phyloP scores from a whole-genome alignment of 2,329 filamentous ascomycete genomes.

The Colletotrichum phormii region DNA sequence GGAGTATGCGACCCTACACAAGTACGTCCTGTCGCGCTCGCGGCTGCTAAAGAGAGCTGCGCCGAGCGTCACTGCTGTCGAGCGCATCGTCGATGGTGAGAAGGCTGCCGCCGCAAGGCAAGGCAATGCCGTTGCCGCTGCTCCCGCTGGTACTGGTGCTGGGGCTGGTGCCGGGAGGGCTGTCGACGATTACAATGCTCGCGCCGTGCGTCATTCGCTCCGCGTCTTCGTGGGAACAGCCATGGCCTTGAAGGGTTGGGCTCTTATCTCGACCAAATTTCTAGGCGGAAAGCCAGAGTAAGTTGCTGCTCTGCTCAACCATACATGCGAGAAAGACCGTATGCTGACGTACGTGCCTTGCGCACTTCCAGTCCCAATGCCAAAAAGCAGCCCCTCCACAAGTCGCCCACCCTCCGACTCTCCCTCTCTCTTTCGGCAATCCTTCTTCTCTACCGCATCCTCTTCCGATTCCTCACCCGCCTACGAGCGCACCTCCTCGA shows the following conservation, averaged over 20 bases:
- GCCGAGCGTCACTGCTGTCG: conserved; percentile 67
- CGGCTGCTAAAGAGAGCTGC: conserved; percentile 65
- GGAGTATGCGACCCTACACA: conserved; percentile 88
- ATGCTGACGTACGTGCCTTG: conserved; percentile 4
- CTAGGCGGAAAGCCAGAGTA: conserved; percentile 60
- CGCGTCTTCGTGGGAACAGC: conserved; percentile 76
- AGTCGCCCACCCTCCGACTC: conserved; percentile 78
- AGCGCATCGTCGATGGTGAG: conserved; percentile 53
- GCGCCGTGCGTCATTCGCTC: conserved; percentile 76
- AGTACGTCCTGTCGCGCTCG: conserved; percentile 82
- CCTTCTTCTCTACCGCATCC: conserved; percentile 86
- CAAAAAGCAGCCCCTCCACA: conserved; percentile 67
- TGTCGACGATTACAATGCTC: conserved; percentile 74
- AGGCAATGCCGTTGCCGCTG: conserved; percentile 11
- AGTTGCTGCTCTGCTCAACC: conserved; percentile 41
- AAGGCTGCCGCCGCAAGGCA: conserved; percentile 44
- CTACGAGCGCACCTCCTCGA: conserved; percentile 83
- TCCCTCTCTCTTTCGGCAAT: conserved; percentile 87
- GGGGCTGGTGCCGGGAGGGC: conserved; percentile 43
- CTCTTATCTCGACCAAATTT: conserved; percentile 62
- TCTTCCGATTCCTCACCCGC: conserved; percentile 89
- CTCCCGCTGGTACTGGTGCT: conserved; percentile 45
- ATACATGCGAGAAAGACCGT: background rate
- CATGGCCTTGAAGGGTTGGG: conserved; percentile 70
- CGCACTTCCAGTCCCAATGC: conserved; percentile 39